Conservation (phyloP, 140 eudicot species). For the Flaveria floridana region DNA sequence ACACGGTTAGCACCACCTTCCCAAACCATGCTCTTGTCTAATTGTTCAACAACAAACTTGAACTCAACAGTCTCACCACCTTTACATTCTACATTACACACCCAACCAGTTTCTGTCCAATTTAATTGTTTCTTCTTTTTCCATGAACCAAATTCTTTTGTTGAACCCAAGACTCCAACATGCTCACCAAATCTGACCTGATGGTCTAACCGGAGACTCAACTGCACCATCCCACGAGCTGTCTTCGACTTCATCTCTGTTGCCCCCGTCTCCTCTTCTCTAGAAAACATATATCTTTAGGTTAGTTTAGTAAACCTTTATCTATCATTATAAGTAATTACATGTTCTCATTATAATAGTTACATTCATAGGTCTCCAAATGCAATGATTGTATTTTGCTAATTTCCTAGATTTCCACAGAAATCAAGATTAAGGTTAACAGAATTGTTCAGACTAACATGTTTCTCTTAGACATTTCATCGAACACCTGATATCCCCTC, state of each 20-base stretch:
- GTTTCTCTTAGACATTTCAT: conserved; percentile 27
- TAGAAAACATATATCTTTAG: conserved; percentile 20
- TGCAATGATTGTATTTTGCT: neutral
- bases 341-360: neutral
- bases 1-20: conserved; percentile 81
- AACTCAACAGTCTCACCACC: conserved; percentile 62
- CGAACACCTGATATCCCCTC: conserved; percentile 16
- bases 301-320: neutral
- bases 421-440: neutral
- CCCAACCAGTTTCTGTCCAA: conserved; percentile 88
- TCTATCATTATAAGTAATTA: neutral
- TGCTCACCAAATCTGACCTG: conserved; percentile 85
- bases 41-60: conserved; percentile 68
- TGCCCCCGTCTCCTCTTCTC: conserved; percentile 49
- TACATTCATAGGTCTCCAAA: conserved; percentile 20
- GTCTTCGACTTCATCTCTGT: conserved; percentile 38
- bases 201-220: conserved; percentile 66
- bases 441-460: neutral
- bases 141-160: conserved; percentile 86
- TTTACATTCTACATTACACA: conserved; percentile 53
- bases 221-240: conserved; percentile 45
- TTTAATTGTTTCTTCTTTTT: conserved; percentile 55
- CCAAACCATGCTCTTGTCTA: conserved; percentile 61
- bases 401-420: neutral
- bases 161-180: conserved; percentile 72